Evolutionary conservation across 2,329 filamentous ascomycete species (phyloP).

Genomic region (Paecilomyces sp.): DNA sequence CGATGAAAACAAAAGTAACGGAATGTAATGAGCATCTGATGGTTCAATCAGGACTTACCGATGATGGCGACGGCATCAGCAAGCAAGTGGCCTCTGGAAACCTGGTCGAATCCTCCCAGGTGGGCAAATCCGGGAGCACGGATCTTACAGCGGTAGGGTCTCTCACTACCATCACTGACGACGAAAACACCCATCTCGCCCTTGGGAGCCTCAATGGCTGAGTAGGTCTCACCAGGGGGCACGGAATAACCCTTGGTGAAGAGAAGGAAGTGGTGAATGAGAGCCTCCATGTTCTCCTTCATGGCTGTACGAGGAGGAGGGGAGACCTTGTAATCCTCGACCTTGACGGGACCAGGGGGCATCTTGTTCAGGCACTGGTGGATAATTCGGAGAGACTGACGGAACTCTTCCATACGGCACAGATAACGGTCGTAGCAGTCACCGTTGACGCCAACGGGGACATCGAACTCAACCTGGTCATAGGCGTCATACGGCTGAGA

Average conservation of each 20-base stretch:
- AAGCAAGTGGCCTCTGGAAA: constrained; percentile 83
- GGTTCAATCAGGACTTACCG: constrained; percentile 33
- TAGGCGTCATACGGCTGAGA: constrained; percentile 96
- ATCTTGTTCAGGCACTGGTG: constrained; percentile 99
- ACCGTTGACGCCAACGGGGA: constrained; percentile 91
- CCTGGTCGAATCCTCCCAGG: constrained; percentile 86
- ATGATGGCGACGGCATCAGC: constrained; percentile 97
- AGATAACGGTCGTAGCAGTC: constrained; percentile 99
- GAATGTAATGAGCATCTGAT: too few species aligned
- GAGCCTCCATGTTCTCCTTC: constrained; percentile 99
- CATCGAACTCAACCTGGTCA: constrained; percentile 95
- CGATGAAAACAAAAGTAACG: too few species aligned
- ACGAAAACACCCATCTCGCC: constrained; percentile 98
- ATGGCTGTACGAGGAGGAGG: constrained; percentile 94
- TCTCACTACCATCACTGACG: constrained; percentile 91
- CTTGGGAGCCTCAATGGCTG: constrained; percentile 97
- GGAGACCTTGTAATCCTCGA: constrained; percentile 98
- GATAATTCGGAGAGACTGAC: constrained; percentile 95
- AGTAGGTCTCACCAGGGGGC: constrained; percentile 96
- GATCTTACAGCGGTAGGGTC: constrained; percentile 96
- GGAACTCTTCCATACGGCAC: constrained; percentile 99
- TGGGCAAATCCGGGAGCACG: constrained; percentile 95
- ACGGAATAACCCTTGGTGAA: constrained; percentile 99
- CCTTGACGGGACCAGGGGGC: constrained; percentile 85
- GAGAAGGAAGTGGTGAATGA: constrained; percentile 98